Evolutionary conservation across 1,284 basidiomycete species (phyloP).

Genomic region (Cystobasidiaceae sp.): DNA sequence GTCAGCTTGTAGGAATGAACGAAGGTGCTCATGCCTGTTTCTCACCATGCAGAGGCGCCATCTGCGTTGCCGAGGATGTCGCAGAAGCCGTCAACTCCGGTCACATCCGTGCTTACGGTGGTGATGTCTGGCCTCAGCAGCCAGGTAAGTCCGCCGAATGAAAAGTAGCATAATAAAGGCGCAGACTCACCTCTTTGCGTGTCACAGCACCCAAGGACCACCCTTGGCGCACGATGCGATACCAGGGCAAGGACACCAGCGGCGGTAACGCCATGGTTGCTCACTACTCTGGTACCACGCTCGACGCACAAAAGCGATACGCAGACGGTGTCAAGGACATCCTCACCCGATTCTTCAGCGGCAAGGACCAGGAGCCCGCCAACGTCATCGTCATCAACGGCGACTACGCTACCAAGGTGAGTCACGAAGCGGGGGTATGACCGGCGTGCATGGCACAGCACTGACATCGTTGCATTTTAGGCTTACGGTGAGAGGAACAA

Average conservation of each 20-base stretch:
- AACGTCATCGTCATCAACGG: constrained; percentile 40
- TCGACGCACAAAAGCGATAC: constrained; percentile 87
- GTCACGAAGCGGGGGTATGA: neutral
- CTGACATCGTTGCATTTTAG: neutral
- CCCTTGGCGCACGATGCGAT: constrained; percentile 76
- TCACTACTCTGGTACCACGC: constrained; percentile 66
- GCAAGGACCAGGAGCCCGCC: constrained; percentile 47
- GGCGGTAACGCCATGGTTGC: constrained; percentile 39
- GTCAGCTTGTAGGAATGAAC: neutral
- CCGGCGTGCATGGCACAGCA: neutral
- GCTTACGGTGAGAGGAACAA: constrained; percentile 23
- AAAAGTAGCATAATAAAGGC: neutral
- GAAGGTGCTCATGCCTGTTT: constrained; percentile 44
- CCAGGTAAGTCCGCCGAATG: constrained; percentile 32
- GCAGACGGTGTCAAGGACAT: constrained; percentile 74
- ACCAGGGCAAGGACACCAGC: constrained; percentile 58
- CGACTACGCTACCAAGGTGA: constrained; percentile 42
- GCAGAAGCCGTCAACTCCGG: constrained; percentile 71
- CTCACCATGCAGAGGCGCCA: constrained; percentile 57
- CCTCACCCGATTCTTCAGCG: constrained; percentile 67
- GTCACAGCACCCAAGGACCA: constrained; percentile 81
- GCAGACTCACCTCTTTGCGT: constrained; percentile 41
- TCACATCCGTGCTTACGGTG: constrained; percentile 56
- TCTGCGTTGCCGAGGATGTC: constrained; percentile 77
- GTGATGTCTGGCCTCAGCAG: constrained; percentile 49